phyloP scores from a whole-genome alignment of 495 filamentous ascomycete species.

The Filosporella fistucella region DNA sequence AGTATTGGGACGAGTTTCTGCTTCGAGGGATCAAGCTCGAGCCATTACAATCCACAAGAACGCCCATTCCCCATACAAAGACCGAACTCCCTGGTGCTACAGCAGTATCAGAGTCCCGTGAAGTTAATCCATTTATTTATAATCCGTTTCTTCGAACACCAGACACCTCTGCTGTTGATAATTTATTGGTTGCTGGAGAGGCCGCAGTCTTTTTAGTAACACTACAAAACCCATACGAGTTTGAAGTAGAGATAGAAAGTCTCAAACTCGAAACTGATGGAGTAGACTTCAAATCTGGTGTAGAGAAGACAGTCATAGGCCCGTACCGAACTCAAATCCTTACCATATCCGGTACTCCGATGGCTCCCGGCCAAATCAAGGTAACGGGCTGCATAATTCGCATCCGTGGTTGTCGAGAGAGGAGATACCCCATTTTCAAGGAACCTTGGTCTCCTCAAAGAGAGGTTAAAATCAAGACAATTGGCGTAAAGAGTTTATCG shows the following conservation, averaged over 20 bases:
- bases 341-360: slow-evolving; percentile 64
- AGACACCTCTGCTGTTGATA: slow-evolving; percentile 50
- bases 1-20: slow-evolving; percentile 97
- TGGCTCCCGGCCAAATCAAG: slow-evolving; percentile 57
- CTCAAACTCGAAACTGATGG: slow-evolving; percentile 71
- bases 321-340: slow-evolving; percentile 79
- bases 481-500: slow-evolving; percentile 56
- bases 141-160: slow-evolving; percentile 77
- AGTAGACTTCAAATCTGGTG: slow-evolving; percentile 59
- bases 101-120: slow-evolving; percentile 40
- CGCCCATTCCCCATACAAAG: slow-evolving; percentile 68
- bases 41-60: slow-evolving; percentile 37
- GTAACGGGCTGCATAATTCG: slow-evolving; percentile 78
- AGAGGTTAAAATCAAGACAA: slow-evolving; percentile 69
- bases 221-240: slow-evolving; percentile 90
- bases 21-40: slow-evolving; percentile 74
- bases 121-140: slow-evolving; percentile 80
- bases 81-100: slow-evolving; percentile 63
- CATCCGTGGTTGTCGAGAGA: slow-evolving; percentile 73
- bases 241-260: slow-evolving; percentile 83
- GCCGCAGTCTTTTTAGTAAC: slow-evolving; percentile 69
- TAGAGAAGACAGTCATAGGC: slow-evolving; percentile 63
- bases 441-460: slow-evolving; percentile 68
- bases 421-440: slow-evolving; percentile 77
- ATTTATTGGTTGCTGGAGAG: slow-evolving; percentile 72